phyloP scores from a whole-genome alignment of 1,284 basidiomycete genomes.

The Stygiomarasmius scandens region DNA sequence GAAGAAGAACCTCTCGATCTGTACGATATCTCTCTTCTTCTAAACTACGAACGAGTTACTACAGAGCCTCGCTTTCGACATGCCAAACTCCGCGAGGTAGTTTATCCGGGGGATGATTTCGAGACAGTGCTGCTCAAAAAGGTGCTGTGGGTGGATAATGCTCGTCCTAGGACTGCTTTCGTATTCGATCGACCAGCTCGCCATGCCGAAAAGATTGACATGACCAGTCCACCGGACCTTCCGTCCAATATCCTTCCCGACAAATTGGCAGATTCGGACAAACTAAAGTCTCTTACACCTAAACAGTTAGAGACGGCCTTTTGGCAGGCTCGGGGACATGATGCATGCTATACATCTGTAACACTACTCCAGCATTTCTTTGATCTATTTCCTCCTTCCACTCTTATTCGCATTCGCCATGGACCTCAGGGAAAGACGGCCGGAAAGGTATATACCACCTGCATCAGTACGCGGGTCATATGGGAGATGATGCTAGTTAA shows the following conservation, averaged over 20 bases:
- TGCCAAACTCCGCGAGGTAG: constrained; percentile 29
- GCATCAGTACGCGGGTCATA: constrained; percentile 20
- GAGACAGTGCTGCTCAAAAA: constrained; percentile 17
- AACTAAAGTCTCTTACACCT: constrained; percentile 18
- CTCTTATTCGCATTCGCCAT: constrained; percentile 26
- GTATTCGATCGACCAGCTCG: constrained; percentile 25
- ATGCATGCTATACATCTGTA: constrained; percentile 29
- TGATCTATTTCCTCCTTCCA: constrained; percentile 22
- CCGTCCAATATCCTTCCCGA: constrained; percentile 30
- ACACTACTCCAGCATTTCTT: constrained; percentile 32
- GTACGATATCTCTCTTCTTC: constrained; percentile 21
- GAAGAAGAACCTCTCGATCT: constrained; percentile 17
- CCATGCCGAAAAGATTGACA: constrained; percentile 7
- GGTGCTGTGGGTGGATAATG: constrained; percentile 13
- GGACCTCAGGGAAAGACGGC: constrained; percentile 11
- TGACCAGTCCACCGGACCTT: constrained; percentile 21
- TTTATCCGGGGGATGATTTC: constrained; percentile 15
- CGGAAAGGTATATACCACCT: constrained; percentile 23
- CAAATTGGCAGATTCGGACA: not conserved
- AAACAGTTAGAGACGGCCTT: constrained; percentile 31
- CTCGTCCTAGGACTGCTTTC: constrained; percentile 24
- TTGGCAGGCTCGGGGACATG: constrained; percentile 32
- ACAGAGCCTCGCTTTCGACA: constrained; percentile 31
- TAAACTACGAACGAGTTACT: constrained; percentile 31
- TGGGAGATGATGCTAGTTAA: constrained; percentile 25